Conservation (phyloP, 257 asterid species). For the Paulownia fortunei region DNA sequence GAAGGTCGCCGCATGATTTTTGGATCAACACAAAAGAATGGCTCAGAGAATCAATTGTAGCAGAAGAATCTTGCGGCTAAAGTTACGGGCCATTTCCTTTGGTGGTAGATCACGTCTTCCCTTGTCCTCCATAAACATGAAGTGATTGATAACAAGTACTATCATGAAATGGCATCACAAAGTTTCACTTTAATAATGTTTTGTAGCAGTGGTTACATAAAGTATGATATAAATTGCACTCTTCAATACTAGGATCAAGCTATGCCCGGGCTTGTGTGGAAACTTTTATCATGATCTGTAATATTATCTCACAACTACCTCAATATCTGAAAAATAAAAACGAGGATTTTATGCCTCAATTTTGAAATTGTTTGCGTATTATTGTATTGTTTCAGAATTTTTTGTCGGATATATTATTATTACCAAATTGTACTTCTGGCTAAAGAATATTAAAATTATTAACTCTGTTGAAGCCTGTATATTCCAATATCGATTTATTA, state of each 20-base stretch:
- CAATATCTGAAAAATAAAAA: conserved; percentile 20
- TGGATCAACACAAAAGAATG: conserved; percentile 20
- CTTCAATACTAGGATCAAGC: conserved; percentile 21
- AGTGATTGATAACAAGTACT: conserved; percentile 6
- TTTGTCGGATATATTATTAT: neutral
- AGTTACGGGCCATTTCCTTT: conserved; percentile 16
- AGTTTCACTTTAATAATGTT: conserved; percentile 26
- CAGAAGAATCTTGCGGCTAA: conserved; percentile 25
- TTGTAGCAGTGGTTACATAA: conserved; percentile 25
- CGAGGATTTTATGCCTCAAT: conserved; percentile 35
- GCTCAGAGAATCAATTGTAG: conserved; percentile 38
- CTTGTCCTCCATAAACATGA: conserved; percentile 20
- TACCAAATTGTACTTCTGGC: neutral
- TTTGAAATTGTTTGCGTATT: conserved; percentile 24
- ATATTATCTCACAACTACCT: conserved; percentile 13
- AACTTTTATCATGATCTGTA: conserved; percentile 11
- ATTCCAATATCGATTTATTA: neutral
- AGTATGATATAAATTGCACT: neutral
- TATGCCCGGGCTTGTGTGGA: conserved; percentile 23
- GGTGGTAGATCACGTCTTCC: conserved; percentile 20
- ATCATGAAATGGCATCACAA: conserved; percentile 25
- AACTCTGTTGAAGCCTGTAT: neutral
- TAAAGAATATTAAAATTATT: neutral
- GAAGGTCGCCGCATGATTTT: conserved; percentile 82
- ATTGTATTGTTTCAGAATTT: neutral